Percentiles rank a stretch among this genome's conserved stretches.
phyloP scores from a whole-genome alignment of 352 stramenopile genomes.

The Phytopythium kandeliae region DNA sequence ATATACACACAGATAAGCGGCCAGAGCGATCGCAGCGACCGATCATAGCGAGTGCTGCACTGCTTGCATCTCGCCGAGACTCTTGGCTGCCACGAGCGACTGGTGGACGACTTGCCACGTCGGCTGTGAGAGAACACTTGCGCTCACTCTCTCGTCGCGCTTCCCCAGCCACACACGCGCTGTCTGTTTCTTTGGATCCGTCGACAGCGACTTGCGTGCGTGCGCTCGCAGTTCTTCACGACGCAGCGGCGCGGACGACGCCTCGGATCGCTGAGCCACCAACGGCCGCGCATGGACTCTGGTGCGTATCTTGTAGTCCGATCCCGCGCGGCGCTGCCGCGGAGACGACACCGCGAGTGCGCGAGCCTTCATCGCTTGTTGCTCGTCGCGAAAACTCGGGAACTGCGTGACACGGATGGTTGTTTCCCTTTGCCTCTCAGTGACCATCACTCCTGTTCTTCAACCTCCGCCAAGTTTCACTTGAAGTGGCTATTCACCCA shows the following conservation, averaged over 20 bases:
- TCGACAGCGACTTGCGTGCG: not conserved
- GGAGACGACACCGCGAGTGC: not conserved
- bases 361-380: not conserved
- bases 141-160: not conserved
- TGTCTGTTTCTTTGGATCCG: not conserved
- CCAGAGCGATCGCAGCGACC: not conserved
- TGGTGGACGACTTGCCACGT: slow-evolving; percentile 33
- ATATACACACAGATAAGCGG: not conserved
- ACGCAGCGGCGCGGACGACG: not conserved
- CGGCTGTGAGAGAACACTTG: slow-evolving; percentile 13
- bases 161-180: too few relatives aligned
- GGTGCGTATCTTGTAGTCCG: not conserved
- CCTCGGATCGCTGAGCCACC: too few relatives aligned
- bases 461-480: not conserved
- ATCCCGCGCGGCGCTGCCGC: not conserved
- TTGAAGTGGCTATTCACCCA: not conserved
- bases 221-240: not conserved
- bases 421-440: not conserved
- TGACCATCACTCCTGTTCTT: slow-evolving; percentile 1
- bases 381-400: too few relatives aligned
- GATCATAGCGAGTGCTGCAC: not conserved
- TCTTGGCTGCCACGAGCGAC: slow-evolving; percentile 31
- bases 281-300: not conserved
- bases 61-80: slow-evolving; percentile 44
- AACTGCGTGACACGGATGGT: too few relatives aligned